These are phyloP conservation scores for Colletotrichum euphorbiae DNA, from an alignment of 2,329 filamentous ascomycete species.

Conservation along the genomic window DNA sequence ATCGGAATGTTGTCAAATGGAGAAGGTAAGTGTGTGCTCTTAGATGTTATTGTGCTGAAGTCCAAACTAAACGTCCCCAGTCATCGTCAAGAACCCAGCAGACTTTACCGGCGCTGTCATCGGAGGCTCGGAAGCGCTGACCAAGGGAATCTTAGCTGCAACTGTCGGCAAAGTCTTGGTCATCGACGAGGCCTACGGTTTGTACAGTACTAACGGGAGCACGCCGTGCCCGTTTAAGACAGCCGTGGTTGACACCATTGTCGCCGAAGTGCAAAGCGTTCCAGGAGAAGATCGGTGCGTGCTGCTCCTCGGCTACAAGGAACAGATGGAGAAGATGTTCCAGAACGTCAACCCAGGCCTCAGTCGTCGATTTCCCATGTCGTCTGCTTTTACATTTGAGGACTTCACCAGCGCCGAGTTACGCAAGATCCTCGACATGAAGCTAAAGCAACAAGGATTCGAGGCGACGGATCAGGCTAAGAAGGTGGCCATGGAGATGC, in stretches of 20 bases:
- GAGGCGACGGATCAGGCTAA: slow-evolving; percentile 63
- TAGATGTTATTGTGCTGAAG: too few relatives aligned
- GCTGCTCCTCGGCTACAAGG: slow-evolving; percentile 76
- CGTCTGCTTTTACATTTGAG: slow-evolving; percentile 74
- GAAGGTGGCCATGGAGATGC: slow-evolving; percentile 67
- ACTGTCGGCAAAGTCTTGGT: slow-evolving; percentile 80
- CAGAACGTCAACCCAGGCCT: slow-evolving; percentile 80
- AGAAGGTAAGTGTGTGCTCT: slow-evolving; percentile 61
- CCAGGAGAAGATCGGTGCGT: slow-evolving; percentile 80
- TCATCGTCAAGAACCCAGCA: slow-evolving; percentile 70
- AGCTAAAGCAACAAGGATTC: slow-evolving; percentile 69
- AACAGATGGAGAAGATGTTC: slow-evolving; percentile 78
- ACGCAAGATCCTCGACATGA: slow-evolving; percentile 69
- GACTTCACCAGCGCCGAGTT: slow-evolving; percentile 74
- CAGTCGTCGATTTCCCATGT: slow-evolving; percentile 72
- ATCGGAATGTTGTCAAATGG: slow-evolving; percentile 75
- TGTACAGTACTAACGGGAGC: too few relatives aligned
- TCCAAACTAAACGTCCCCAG: not conserved
- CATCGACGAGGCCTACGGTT: slow-evolving; percentile 81
- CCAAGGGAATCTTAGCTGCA: slow-evolving; percentile 76
- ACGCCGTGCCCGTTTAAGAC: slow-evolving; percentile 43
- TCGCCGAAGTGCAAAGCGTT: slow-evolving; percentile 76
- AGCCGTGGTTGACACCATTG: slow-evolving; percentile 79
- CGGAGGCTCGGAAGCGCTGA: slow-evolving; percentile 76
- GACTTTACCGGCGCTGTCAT: slow-evolving; percentile 76